Base-by-base conservation (phyloP, 495 filamentous ascomycete genomes). In the Hyphodiscus hymeniophilus region DNA sequence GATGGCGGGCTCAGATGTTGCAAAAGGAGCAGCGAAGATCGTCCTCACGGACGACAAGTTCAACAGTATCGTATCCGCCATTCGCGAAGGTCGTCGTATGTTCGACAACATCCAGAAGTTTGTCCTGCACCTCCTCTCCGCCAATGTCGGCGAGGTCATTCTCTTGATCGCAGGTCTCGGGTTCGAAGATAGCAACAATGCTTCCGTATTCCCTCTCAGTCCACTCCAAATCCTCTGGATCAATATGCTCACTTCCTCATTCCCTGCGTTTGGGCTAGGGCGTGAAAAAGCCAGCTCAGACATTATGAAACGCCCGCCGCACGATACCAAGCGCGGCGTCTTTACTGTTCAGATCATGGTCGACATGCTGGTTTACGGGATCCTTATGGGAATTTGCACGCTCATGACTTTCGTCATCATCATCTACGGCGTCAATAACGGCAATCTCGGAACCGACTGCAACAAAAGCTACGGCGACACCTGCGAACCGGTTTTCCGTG, bases 41-140 rank as follows among this genome's bases (percentile, higher is more conserved):
- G 84, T 95, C 42, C 77, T 95, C 17, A 90, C 87, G 0, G 86
- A 92, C 62, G 89, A 94, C 63, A 91, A 94, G 62, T 92, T 92
- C 57, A 61, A 72, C 44, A 63, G 57, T 16, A 79, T 79, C 36
- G 70, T 77, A 11, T 69, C 76, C 36, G 81, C 81, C 8, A 73
- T 86, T 16, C 74, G 82, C 45, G 82, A 85, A 61, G 82, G 82
- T 3, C 64, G 82, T 32, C 60, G 82, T n/a, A 71, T 86, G 50
- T 86, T 85, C 58, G 80, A 84, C 55, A 86, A 86, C 56, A 85
- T 86, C 44, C 81, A 86, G 52, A 85, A 85, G 66, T 86, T 86
- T 55, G 65, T 86, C 26, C 72, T 86, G 53, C 82, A 86, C 59
- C 65, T 86, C 22, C 72, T 86, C 28, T 72, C 82, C 12, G 77